A percentile compares a stretch with the other conserved stretches of the same genome.
These are phyloP conservation scores for Citrus glauca DNA, from an alignment of 345 rosid species.

Conservation along the genomic window DNA sequence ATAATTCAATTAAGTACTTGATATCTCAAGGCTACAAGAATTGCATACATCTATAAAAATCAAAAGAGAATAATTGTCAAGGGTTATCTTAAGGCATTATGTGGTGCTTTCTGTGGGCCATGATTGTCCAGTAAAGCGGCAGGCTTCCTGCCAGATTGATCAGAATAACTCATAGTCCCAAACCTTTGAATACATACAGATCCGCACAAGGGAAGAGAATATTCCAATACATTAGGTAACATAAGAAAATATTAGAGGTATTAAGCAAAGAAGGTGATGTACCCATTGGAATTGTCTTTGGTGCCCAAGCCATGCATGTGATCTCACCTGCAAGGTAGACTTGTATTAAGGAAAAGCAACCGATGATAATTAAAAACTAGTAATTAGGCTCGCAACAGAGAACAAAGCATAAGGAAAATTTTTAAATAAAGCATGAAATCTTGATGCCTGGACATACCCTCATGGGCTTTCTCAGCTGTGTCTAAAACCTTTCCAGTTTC, in stretches of 20 bases:
- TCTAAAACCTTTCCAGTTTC: constrained; percentile 87
- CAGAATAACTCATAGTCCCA: background rate
- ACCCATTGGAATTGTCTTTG: constrained; percentile 62
- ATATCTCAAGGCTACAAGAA: background rate
- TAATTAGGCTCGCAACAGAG: background rate
- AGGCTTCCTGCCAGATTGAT: background rate
- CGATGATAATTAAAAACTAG: background rate
- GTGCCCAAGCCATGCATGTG: constrained; percentile 79
- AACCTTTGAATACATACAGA: background rate
- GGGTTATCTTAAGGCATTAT: background rate
- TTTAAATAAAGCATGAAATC: background rate
- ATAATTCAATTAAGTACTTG: background rate
- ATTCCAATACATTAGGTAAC: background rate
- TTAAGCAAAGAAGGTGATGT: constrained; percentile 20
- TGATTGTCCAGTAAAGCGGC: background rate
- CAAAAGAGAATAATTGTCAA: background rate
- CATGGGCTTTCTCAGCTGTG: constrained; percentile 86
- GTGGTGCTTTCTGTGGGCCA: background rate
- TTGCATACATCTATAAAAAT: background rate
- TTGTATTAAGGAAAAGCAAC: background rate
- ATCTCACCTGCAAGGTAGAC: constrained; percentile 61
- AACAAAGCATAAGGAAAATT: background rate
- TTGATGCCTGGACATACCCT: constrained; percentile 43
- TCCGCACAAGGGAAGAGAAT: background rate
- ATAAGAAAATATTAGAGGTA: background rate